These are phyloP conservation scores for Nidula microcarpa DNA, from an alignment of 768 basidiomycete species.

Conservation along the genomic window DNA sequence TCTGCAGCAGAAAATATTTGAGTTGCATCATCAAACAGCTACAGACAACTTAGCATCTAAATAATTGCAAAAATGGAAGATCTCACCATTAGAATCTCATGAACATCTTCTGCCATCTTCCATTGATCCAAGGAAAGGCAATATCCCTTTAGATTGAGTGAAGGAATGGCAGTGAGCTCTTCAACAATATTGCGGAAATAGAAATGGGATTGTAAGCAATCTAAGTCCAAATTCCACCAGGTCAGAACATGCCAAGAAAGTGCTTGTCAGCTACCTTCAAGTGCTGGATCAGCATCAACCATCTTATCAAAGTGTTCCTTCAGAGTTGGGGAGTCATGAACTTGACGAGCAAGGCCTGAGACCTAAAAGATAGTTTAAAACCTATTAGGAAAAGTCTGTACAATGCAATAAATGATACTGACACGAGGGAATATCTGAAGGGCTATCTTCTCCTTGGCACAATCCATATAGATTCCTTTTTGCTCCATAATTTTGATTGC, in stretches of 20 bases:
- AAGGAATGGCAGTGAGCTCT: slow-evolving; percentile 11
- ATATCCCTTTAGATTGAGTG: slow-evolving; percentile 13
- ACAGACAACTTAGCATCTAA: not conserved
- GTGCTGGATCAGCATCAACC: slow-evolving; percentile 8
- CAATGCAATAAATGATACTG: not conserved
- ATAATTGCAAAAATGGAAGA: not conserved
- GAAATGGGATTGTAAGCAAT: slow-evolving; percentile 18
- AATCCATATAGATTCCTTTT: slow-evolving; percentile 3
- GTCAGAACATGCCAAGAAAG: slow-evolving; percentile 21
- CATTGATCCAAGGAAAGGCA: slow-evolving; percentile 16
- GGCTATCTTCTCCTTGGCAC: slow-evolving; percentile 3
- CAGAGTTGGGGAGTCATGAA: slow-evolving; percentile 18
- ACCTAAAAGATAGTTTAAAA: slow-evolving; percentile 6
- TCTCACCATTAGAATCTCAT: slow-evolving; percentile 17
- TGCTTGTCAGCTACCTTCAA: slow-evolving; percentile 6
- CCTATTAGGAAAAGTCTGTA: not conserved
- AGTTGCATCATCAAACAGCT: slow-evolving; percentile 21
- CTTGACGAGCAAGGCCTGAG: slow-evolving; percentile 14
- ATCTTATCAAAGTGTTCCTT: slow-evolving; percentile 19
- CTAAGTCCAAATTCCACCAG: slow-evolving; percentile 24
- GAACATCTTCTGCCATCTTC: slow-evolving; percentile 19
- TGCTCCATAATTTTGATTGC: slow-evolving; percentile 7
- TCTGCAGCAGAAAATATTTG: slow-evolving; percentile 18
- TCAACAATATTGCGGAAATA: slow-evolving; percentile 16
- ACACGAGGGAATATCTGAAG: slow-evolving; percentile 8